Base-by-base conservation (phyloP, 768 basidiomycete genomes). In the Hemileccinum rubropunctum region DNA sequence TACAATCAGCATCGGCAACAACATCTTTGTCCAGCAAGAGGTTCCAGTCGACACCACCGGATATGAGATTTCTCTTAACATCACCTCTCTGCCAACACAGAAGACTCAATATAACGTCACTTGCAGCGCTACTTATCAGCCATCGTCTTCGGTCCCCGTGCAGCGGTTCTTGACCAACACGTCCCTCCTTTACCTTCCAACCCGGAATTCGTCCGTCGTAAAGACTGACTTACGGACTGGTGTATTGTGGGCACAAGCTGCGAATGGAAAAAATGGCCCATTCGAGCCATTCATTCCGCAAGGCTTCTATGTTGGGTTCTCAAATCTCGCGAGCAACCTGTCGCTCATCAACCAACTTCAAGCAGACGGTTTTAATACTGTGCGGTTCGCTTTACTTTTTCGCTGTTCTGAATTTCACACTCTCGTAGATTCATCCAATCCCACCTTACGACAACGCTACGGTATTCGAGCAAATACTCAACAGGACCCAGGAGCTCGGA, bases 281-380 rank as follows among this genome's bases (percentile, higher is more conserved):
- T 67, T 67, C 53, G 60, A 72, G 52, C 67, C 76, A 0, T 64
- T 84, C 13, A 63, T 91, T 49, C 87, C 90, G 0, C 77, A 88
- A 38, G 88, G 88, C 0, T 91, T 87, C 65, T 91, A 88, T 73
- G 6, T 84, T 86, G 40, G 78, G 76, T 30, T 30, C 35, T 63
- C 65, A 12, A 82, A 81, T 51, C 68, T 88, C 14, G 75, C 69
- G 2, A 60, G 68, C 9, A 82, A 89, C 60, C 58, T 79, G 37
- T 62, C 81, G 1, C 63, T 76, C 6, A 71, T 86, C 38, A 69
- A 82, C 47, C 73, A 75, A 44, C 72, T 89, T 36, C 80, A 80
- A 71, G 52, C 75, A 65, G 73, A 82, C 69, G 87, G 84, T 36
- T 64, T 62, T 26, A 63, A 59, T 14, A 58, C 61, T 35, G 63